A percentile compares a stretch with the other conserved stretches of the same genome.
These are phyloP conservation scores for Stachybotrys echinatus DNA, from an alignment of 2,329 filamentous ascomycete species.

Conservation along the genomic window DNA sequence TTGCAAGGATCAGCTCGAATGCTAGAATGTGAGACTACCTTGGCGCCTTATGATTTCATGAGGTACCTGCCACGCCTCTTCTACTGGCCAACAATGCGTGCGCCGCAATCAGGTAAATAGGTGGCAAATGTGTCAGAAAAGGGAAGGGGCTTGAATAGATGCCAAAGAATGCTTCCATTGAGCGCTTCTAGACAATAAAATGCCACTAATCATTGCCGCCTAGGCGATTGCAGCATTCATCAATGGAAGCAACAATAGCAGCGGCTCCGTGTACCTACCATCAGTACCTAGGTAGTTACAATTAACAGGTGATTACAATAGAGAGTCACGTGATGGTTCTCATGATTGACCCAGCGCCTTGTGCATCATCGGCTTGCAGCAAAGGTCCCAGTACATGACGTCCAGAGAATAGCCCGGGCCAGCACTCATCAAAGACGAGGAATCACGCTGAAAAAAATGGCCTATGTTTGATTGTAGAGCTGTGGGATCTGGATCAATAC, in stretches of 20 bases:
- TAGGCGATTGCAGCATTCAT: too few species aligned
- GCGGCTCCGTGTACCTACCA: too few species aligned
- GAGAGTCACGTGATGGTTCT: neutral
- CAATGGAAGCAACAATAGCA: too few species aligned
- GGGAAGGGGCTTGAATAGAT: too few species aligned
- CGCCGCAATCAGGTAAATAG: neutral
- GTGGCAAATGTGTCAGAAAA: too few species aligned
- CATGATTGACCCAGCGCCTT: slow-evolving; percentile 5
- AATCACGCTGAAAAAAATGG: neutral
- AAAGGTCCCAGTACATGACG: neutral
- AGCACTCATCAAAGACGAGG: neutral
- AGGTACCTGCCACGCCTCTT: neutral
- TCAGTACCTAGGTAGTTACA: too few species aligned
- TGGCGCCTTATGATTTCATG: neutral
- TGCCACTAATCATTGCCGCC: too few species aligned
- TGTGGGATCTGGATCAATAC: neutral
- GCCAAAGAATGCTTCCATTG: too few species aligned
- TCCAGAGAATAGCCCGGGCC: neutral
- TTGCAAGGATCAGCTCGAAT: neutral
- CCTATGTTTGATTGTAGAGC: neutral
- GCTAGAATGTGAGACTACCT: neutral
- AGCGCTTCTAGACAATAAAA: too few species aligned
- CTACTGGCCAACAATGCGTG: neutral
- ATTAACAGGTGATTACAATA: neutral
- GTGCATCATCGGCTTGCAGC: slow-evolving; percentile 11